Evolutionary conservation across 2,329 filamentous ascomycete genomes (phyloP).

Genomic region (Botrytis fragariae): DNA sequence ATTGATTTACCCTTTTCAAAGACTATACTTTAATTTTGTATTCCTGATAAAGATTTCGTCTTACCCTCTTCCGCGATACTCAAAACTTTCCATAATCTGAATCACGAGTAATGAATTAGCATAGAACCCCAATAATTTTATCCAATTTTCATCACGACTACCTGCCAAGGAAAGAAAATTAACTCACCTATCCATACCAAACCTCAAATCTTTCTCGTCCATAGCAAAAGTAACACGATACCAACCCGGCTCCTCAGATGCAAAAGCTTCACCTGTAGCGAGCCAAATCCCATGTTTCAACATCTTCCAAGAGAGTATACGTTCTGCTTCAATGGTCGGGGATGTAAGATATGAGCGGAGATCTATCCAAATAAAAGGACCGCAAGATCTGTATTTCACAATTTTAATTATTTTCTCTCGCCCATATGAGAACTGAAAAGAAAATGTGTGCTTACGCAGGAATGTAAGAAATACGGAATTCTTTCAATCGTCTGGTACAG

Average conservation of each 20-base stretch:
- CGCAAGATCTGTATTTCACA: conserved; percentile 15
- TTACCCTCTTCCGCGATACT: not conserved
- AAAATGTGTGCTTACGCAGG: not conserved
- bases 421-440: not conserved
- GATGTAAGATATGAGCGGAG: conserved; percentile 17
- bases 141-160: not conserved
- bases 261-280: conserved; percentile 24
- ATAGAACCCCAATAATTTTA: not conserved
- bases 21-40: not conserved
- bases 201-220: conserved; percentile 19
- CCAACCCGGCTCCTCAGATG: conserved; percentile 21
- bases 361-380: conserved; percentile 25
- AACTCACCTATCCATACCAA: conserved; percentile 23
- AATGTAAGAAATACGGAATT: conserved; percentile 19
- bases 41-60: not conserved
- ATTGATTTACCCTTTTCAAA: not conserved
- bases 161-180: not conserved
- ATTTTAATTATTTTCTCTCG: not conserved
- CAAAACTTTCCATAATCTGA: conserved; percentile 2
- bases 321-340: conserved; percentile 19
- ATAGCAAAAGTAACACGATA: conserved; percentile 24
- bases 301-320: conserved; percentile 21
- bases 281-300: conserved; percentile 24
- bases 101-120: not conserved
- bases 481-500: conserved; percentile 15